Evolutionary conservation across 179 eudicot species (phyloP).

Genomic region (Spinacia oleracea): DNA sequence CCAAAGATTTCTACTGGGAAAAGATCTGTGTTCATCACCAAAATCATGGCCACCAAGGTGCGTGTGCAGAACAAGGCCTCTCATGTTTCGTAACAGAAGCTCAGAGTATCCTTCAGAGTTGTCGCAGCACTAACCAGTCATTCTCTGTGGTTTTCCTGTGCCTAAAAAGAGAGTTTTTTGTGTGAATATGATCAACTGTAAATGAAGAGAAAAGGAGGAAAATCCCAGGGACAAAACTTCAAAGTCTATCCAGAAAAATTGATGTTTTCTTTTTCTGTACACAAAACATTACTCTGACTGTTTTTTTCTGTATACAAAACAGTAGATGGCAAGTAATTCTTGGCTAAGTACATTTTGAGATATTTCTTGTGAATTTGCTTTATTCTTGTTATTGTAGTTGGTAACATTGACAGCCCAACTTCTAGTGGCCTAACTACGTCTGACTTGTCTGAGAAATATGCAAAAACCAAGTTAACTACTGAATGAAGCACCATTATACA

Average conservation of each 20-base stretch:
- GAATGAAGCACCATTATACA: too few species aligned
- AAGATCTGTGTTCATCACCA: slow-evolving; percentile 8
- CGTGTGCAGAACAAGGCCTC: slow-evolving; percentile 24
- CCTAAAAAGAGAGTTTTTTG: slow-evolving; percentile 15
- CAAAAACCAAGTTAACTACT: too few species aligned
- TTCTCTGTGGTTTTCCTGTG: slow-evolving; percentile 17
- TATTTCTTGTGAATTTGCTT: not conserved
- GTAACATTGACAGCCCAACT: too few species aligned
- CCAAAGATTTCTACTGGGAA: slow-evolving; percentile 14
- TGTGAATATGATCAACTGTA: slow-evolving; percentile 35
- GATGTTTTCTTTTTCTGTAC: not conserved
- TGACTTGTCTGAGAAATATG: too few species aligned
- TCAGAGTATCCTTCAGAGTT: slow-evolving; percentile 22
- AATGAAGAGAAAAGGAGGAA: slow-evolving; percentile 18
- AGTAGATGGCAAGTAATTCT: not conserved
- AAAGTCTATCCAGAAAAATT: slow-evolving; percentile 4
- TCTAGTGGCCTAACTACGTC: too few species aligned
- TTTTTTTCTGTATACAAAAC: not conserved
- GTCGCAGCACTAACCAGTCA: slow-evolving; percentile 26
- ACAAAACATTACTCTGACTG: not conserved
- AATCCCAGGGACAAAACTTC: slow-evolving; percentile 16
- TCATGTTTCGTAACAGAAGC: slow-evolving; percentile 29
- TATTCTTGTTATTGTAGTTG: not conserved
- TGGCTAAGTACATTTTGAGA: not conserved
- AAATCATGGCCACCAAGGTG: slow-evolving; percentile 17